Base-by-base conservation (phyloP, 2,329 filamentous ascomycete genomes). In the Byssoonygena ceratinophila region DNA sequence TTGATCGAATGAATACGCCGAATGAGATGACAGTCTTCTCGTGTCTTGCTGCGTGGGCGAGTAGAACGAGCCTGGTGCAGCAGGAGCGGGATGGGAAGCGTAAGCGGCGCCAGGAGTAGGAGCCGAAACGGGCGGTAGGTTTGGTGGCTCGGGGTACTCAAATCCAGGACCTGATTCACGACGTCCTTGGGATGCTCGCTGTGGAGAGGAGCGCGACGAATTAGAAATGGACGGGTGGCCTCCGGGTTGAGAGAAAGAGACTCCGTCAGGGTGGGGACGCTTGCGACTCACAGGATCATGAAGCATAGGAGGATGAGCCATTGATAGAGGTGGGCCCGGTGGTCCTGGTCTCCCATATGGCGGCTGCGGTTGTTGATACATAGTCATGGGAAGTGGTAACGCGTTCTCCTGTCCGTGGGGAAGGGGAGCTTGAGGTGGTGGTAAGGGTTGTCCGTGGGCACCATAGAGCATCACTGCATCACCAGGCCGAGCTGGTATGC, bases 91-190 rank as follows among this genome's bases (percentile, higher is more conserved):
- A 25, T 70, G 70, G 31, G 67, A 63, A 47, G 69, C 68, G 59
- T 72, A 74, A 55, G 66, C 68, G 47, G 71, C 63, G 16, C 68
- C 65, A 41, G 71, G 69, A 11, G 66, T 66, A 20, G 70, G 66
- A 47, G 71, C 70, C 12, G 72, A 74, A 27, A 74, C 72, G 3
- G 73, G 72, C 29, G 72, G 71, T 29, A 74, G 63, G 50, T 71
- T 71, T 43, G 68, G 70, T 7, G 71, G 69, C 57, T 74, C 71
- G n/a, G 70, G 69, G 55, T 74, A 74, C 46, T 73, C 69, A 54
- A 68, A 74, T 36, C 68, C 69, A 41, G 66, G 66, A 45, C 67
- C 66, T 14, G 71, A 73, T 50, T 70, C 68, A 57, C 71, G 71
- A 53, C 71, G 70, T 55, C 64, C 66, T 54, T 60, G 58, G 20